Evolutionary conservation across 768 basidiomycete genomes (phyloP).

Genomic region (Holtermanniella nyarrowii): DNA sequence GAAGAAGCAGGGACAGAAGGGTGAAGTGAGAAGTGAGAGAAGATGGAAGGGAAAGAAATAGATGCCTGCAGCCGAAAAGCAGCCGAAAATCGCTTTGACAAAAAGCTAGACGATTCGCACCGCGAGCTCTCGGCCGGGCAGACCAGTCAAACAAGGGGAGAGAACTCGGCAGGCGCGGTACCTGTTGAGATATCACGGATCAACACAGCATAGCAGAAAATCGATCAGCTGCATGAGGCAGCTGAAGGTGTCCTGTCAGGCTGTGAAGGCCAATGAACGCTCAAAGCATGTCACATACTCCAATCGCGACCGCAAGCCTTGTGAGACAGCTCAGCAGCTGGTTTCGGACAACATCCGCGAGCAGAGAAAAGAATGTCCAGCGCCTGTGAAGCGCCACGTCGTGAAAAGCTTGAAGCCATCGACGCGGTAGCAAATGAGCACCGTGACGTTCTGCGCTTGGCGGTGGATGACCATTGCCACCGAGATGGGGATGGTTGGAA

Average conservation of each 20-base stretch:
- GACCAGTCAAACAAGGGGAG: neutral
- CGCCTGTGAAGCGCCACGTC: conserved; percentile 39
- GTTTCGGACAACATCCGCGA: too few species aligned
- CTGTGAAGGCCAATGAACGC: neutral
- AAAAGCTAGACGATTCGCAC: too few species aligned
- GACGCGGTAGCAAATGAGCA: conserved; percentile 39
- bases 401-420: conserved; percentile 8
- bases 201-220: neutral
- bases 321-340: neutral
- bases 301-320: conserved; percentile 1
- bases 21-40: too few species aligned
- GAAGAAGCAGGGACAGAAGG: conserved; percentile 6
- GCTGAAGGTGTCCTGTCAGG: neutral
- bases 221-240: neutral
- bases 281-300: neutral
- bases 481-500: conserved; percentile 21
- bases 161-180: too few species aligned
- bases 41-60: conserved; percentile 1
- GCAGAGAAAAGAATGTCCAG: conserved; percentile 20
- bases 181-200: neutral
- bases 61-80: neutral
- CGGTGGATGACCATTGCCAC: conserved; percentile 14
- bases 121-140: too few species aligned
- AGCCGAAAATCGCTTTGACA: too few species aligned
- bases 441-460: conserved; percentile 15